Evolutionary conservation across 306 rosid genomes (phyloP), one percentile per base, ranked within the genome.

Genomic region (Cucumis sativus): DNA sequence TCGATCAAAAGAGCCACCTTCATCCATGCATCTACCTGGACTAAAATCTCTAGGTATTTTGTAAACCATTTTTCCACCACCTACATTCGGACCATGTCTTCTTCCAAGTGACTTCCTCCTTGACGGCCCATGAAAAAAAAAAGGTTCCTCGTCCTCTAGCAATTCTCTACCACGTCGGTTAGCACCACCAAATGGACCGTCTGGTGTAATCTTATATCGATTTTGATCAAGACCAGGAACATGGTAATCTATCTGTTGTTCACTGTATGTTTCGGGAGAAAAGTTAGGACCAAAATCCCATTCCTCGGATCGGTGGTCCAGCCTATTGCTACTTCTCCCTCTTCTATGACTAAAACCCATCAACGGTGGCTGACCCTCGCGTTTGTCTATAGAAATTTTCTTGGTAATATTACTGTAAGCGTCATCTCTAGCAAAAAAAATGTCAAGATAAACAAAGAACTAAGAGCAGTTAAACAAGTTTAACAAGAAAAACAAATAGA

Each of bases 71-170:
- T 86, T 91, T 23, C 83, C 79, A 75, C 88, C 79, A 17, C 74
- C 84, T 64, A 21, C 70, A 78, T 52, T 14, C 23, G 72, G 71
- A 30, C 61, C 86, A 49, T 86, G 89, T 78, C 82, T 84, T 43
- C 87, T 90, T 77, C 88, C 87, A 10, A 96, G 91, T 70, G 97
- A 92, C 57, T 87, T 83, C 77, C 96, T 86, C 88, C 98, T 88
- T 40, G 89, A 84, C 75, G 89, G 84, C 20, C 91, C 83, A 64
- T 82, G 88, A 18, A 52, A 88, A 74, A 77, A 74, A 28, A 81
- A 33, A 20, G 85, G 84, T 56, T 89, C 86, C 54, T 83, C 94
- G 80, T 87, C 91, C 76, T 84, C 88, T 83, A 86, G 57, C 39
- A 85, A 80, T 80, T 85, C 87, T 87, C 97, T 87, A 33, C 93